A percentile compares a stretch with the other conserved stretches of the same genome.
phyloP scores from a whole-genome alignment of 2,329 filamentous ascomycete species.

The Kalmusia sp. region DNA sequence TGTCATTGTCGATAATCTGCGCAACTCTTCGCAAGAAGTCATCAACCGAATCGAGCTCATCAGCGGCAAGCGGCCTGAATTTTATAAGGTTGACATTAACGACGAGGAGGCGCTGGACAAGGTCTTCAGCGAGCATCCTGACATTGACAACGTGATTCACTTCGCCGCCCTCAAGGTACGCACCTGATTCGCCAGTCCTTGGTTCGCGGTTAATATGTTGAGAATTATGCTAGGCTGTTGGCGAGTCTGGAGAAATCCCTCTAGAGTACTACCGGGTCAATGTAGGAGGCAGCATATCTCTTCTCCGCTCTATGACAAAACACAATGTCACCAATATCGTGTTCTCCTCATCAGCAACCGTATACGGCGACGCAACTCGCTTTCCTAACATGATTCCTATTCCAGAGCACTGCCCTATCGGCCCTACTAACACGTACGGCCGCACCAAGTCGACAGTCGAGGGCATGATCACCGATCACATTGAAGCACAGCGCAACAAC shows the following conservation, averaged over 20 bases:
- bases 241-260: slow-evolving; percentile 91
- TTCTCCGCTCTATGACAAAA: slow-evolving; percentile 85
- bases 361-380: slow-evolving; percentile 96
- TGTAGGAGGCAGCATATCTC: slow-evolving; percentile 87
- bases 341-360: slow-evolving; percentile 97
- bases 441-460: slow-evolving; percentile 95
- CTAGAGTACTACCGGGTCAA: slow-evolving; percentile 99
- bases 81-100: slow-evolving; percentile 88
- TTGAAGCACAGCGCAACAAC: slow-evolving; percentile 86
- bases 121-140: slow-evolving; percentile 86
- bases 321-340: slow-evolving; percentile 96
- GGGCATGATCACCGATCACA: slow-evolving; percentile 86
- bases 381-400: slow-evolving; percentile 99
- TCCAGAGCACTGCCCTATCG: slow-evolving; percentile 93
- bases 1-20: slow-evolving; percentile 93
- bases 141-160: slow-evolving; percentile 98
- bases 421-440: slow-evolving; percentile 96
- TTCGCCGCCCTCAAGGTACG: slow-evolving; percentile 94
- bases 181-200: not conserved
- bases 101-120: slow-evolving; percentile 82
- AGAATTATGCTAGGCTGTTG: slow-evolving; percentile 74
- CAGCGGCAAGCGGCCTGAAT: slow-evolving; percentile 82
- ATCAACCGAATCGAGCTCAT: slow-evolving; percentile 96
- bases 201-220: slow-evolving; percentile 1
- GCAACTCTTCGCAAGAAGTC: slow-evolving; percentile 93